Conservation (phyloP, 768 basidiomycete species). For the Termitomyces sp. region DNA sequence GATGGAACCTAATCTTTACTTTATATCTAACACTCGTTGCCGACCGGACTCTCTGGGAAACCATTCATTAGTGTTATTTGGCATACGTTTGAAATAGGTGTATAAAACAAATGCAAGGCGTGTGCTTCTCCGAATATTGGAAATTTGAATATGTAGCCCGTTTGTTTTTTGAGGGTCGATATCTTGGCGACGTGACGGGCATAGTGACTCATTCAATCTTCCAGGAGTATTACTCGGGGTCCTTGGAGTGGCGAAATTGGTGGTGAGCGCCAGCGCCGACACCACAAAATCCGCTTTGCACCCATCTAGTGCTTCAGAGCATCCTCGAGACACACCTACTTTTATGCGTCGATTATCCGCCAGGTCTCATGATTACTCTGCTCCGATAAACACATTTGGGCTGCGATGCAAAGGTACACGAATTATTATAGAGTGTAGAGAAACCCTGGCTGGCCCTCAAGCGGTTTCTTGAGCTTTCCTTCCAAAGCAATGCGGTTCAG, state of each 20-base stretch:
- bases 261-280: neutral
- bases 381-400: neutral
- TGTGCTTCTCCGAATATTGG: too few relatives aligned
- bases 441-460: conserved; percentile 32
- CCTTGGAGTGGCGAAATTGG: neutral
- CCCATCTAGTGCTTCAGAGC: neutral
- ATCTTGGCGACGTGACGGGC: neutral
- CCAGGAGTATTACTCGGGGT: neutral
- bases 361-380: neutral
- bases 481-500: conserved; percentile 30
- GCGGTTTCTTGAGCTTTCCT: conserved; percentile 23
- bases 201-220: neutral
- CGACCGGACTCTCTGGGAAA: too few relatives aligned
- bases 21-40: too few relatives aligned
- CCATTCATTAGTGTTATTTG: neutral
- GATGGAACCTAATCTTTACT: neutral
- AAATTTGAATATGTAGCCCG: neutral
- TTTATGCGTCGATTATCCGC: neutral
- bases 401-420: neutral
- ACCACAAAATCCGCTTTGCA: neutral
- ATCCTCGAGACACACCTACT: neutral
- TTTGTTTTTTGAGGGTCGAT: neutral
- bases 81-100: neutral
- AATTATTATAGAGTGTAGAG: conserved; percentile 29
- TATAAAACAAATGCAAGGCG: too few relatives aligned